These are phyloP conservation scores for Colletotrichum kahawae DNA, from an alignment of 2,329 filamentous ascomycete genomes.

Conservation along the genomic window DNA sequence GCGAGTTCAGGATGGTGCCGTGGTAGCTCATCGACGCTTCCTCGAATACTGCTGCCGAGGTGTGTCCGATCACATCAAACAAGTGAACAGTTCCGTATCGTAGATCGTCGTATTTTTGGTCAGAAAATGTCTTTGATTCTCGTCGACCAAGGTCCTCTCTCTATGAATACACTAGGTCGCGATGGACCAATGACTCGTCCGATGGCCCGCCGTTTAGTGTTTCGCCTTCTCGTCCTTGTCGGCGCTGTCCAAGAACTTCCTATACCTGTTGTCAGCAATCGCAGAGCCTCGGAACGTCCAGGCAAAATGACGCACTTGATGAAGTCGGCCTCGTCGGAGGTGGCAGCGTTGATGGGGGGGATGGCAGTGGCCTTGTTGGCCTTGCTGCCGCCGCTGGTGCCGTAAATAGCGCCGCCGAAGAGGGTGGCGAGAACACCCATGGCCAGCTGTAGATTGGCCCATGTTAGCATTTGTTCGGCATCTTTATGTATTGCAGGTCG, in stretches of 20 bases:
- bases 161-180: conserved; percentile 22
- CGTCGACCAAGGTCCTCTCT: conserved; percentile 9
- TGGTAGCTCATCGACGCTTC: background rate
- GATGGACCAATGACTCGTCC: conserved; percentile 14
- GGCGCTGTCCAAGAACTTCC: conserved; percentile 53
- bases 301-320: conserved; percentile 57
- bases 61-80: background rate
- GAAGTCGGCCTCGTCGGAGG: conserved; percentile 68
- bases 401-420: conserved; percentile 36
- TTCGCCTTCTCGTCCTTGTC: conserved; percentile 48
- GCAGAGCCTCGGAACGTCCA: background rate
- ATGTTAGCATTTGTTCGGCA: conserved; percentile 23
- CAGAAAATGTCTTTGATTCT: conserved; percentile 21
- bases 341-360: conserved; percentile 67
- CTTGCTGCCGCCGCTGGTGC: conserved; percentile 54
- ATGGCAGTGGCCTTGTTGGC: conserved; percentile 42
- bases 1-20: background rate
- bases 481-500: background rate
- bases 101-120: background rate
- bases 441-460: conserved; percentile 50
- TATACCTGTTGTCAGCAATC: conserved; percentile 28
- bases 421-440: conserved; percentile 60
- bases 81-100: background rate
- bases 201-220: conserved; percentile 36
- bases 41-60: background rate